Evolutionary conservation across 495 filamentous ascomycete genomes (phyloP).

Genomic region (Podospora comata): DNA sequence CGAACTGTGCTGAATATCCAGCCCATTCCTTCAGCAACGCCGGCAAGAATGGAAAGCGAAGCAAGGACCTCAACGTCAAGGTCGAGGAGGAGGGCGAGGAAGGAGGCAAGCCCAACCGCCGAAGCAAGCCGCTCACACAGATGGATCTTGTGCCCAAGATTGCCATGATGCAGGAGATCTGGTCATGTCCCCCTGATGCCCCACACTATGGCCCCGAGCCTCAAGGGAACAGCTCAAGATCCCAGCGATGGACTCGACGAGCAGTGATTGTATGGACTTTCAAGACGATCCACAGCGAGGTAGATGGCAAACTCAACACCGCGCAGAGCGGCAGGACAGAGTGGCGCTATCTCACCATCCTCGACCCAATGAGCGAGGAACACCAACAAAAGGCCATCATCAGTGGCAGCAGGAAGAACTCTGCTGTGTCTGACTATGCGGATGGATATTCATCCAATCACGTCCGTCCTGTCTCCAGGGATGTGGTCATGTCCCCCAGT

Average conservation of each 20-base stretch:
- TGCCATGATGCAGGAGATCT: conserved; percentile 52
- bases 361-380: conserved; percentile 45
- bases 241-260: conserved; percentile 40
- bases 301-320: conserved; percentile 27
- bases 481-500: conserved; percentile 44
- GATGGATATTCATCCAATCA: not conserved
- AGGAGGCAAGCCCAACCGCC: conserved; percentile 4
- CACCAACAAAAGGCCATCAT: conserved; percentile 45
- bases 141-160: conserved; percentile 47
- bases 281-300: conserved; percentile 42
- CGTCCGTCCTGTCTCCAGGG: conserved; percentile 26
- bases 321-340: conserved; percentile 31
- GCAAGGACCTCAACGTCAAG: conserved; percentile 9
- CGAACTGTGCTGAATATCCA: conserved; percentile 43
- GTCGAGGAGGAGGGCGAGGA: conserved; percentile 21
- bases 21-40: conserved; percentile 28
- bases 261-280: conserved; percentile 50
- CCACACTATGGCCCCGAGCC: conserved; percentile 12
- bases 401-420: conserved; percentile 17
- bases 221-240: not conserved
- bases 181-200: conserved; percentile 38
- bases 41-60: conserved; percentile 14
- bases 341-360: conserved; percentile 48
- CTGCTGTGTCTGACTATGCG: conserved; percentile 3
- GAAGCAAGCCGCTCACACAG: conserved; percentile 32